These are phyloP conservation scores for Pythium graminicola DNA, from an alignment of 352 stramenopile genomes.

Conservation along the genomic window DNA sequence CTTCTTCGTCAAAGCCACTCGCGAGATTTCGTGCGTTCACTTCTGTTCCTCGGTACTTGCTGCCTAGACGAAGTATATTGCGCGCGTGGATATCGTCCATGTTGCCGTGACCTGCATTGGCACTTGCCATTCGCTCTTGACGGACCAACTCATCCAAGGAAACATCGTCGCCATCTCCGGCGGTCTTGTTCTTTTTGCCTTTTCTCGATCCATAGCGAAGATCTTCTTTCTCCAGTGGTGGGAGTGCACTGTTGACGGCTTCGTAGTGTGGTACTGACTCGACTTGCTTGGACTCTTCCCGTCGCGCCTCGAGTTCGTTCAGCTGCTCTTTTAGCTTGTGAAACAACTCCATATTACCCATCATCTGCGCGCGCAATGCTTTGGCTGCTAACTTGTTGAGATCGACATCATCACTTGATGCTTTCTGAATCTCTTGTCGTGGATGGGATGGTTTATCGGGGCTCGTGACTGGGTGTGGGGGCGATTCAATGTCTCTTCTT, in stretches of 20 bases:
- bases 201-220: conserved; percentile 48
- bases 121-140: conserved; percentile 56
- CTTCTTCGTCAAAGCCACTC: conserved; percentile 79
- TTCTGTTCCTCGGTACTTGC: conserved; percentile 67
- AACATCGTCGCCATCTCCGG: conserved; percentile 24
- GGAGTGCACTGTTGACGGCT: conserved; percentile 45
- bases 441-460: too few relatives aligned
- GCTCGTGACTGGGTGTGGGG: too few relatives aligned
- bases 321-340: conserved; percentile 66
- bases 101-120: conserved; percentile 36
- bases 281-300: conserved; percentile 35
- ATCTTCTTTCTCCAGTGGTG: conserved; percentile 65
- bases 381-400: conserved; percentile 78
- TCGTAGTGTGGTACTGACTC: conserved; percentile 53
- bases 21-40: conserved; percentile 51
- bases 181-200: conserved; percentile 49
- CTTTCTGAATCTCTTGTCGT: background rate
- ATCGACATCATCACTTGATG: conserved; percentile 24
- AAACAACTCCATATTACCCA: conserved; percentile 72
- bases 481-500: background rate
- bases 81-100: conserved; percentile 65
- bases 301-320: conserved; percentile 68
- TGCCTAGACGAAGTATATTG: conserved; percentile 70
- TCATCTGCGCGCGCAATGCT: conserved; percentile 75
- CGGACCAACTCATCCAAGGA: conserved; percentile 76